Percentiles rank a stretch among this genome's conserved stretches.
phyloP scores from a whole-genome alignment of 768 basidiomycete genomes.

The Saitozyma sp. region DNA sequence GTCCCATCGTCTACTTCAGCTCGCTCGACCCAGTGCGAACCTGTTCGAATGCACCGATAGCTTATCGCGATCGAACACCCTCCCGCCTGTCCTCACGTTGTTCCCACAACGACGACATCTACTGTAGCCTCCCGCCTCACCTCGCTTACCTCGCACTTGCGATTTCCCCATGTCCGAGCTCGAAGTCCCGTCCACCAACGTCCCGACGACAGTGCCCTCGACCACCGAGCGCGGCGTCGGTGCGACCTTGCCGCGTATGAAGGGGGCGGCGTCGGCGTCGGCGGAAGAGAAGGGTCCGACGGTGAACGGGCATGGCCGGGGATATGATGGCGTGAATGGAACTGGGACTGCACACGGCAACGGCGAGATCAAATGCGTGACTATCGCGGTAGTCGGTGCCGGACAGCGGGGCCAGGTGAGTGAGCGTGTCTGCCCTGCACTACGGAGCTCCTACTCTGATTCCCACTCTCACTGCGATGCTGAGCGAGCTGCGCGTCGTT shows the following conservation, averaged over 20 bases:
- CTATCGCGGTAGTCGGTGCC: conserved; percentile 75
- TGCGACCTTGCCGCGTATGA: not conserved
- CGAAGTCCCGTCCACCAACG: conserved; percentile 7
- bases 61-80: no score
- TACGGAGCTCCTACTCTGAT: not conserved
- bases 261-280: no score
- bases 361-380: conserved; percentile 45
- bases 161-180: conserved; percentile 14
- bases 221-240: conserved; percentile 4
- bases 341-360: not conserved
- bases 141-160: no score
- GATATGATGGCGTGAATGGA: not conserved
- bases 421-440: not conserved
- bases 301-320: no score
- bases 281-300: no score
- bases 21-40: no score
- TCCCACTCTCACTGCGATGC: not conserved
- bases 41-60: no score
- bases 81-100: no score
- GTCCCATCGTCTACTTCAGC: no score
- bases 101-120: no score
- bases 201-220: not conserved
- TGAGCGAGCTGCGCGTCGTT: not conserved
- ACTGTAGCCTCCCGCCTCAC: no score
- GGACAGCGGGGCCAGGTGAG: conserved; percentile 76